Evolutionary conservation across 106 monocot genomes (phyloP).

Genomic region (Dactylorhiza incarnata): DNA sequence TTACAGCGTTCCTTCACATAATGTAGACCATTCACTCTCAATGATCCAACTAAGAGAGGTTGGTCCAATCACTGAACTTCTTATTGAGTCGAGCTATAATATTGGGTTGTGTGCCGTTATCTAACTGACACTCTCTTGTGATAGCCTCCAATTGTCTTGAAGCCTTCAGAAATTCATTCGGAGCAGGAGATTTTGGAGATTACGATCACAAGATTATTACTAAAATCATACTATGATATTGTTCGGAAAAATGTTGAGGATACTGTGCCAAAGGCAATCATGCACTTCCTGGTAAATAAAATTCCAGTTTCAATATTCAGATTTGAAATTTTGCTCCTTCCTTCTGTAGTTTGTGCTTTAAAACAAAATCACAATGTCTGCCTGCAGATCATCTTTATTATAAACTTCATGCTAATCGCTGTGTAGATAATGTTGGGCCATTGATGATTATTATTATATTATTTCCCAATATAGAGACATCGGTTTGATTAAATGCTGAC

Average conservation of each 20-base stretch:
- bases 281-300: constrained; percentile 86
- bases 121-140: not conserved
- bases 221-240: constrained; percentile 95
- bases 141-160: constrained; percentile 72
- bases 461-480: too few species aligned
- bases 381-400: too few species aligned
- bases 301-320: not conserved
- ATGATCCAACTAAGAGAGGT: constrained; percentile 84
- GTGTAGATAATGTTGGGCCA: too few species aligned
- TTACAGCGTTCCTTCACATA: constrained; percentile 20
- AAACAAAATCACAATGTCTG: too few species aligned
- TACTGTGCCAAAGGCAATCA: constrained; percentile 85
- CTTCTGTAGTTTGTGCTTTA: too few species aligned
- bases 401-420: too few species aligned
- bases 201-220: constrained; percentile 64
- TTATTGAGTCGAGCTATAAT: not conserved
- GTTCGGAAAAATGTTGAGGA: constrained; percentile 89
- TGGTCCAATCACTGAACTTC: not conserved
- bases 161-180: constrained; percentile 73
- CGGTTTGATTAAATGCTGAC: too few species aligned
- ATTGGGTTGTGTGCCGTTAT: not conserved
- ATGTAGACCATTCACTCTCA: constrained; percentile 45
- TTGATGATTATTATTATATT: too few species aligned
- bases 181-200: constrained; percentile 77
- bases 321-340: not conserved